phyloP scores from a whole-genome alignment of 2,329 filamentous ascomycete species.

The Exserohilum turcica region DNA sequence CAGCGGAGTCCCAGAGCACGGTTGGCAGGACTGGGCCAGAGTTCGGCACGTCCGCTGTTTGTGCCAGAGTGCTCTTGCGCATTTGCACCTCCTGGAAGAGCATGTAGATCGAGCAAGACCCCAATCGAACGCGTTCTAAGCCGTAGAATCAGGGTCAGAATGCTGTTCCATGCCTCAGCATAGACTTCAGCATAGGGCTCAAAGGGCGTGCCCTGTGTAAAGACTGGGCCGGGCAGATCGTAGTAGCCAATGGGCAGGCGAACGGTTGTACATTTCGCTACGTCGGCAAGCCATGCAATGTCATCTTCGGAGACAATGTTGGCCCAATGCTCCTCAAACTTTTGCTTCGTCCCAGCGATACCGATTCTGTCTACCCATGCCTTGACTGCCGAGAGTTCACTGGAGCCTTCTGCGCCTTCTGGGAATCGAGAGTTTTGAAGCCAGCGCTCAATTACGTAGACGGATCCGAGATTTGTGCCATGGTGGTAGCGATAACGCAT shows the following conservation, averaged over 20 bases:
- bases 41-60: slow-evolving; percentile 55
- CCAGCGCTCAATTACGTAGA: slow-evolving; percentile 67
- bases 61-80: slow-evolving; percentile 62
- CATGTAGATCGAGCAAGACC: slow-evolving; percentile 64
- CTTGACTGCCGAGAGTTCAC: slow-evolving; percentile 60
- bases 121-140: slow-evolving; percentile 58
- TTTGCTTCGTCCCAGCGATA: slow-evolving; percentile 54
- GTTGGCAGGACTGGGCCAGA: slow-evolving; percentile 56
- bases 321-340: slow-evolving; percentile 61
- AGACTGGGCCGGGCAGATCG: slow-evolving; percentile 57
- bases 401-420: slow-evolving; percentile 48
- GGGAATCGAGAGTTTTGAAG: slow-evolving; percentile 59
- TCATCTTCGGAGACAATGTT: slow-evolving; percentile 58
- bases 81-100: slow-evolving; percentile 64
- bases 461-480: slow-evolving; percentile 63
- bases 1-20: slow-evolving; percentile 55
- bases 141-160: slow-evolving; percentile 55
- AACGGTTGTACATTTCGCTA: slow-evolving; percentile 61
- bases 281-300: slow-evolving; percentile 58
- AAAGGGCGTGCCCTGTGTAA: slow-evolving; percentile 59
- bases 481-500: slow-evolving; percentile 64
- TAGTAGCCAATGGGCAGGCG: slow-evolving; percentile 67
- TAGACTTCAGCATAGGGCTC: slow-evolving; percentile 57
- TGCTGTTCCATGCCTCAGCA: slow-evolving; percentile 58
- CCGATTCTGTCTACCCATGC: slow-evolving; percentile 55